These are phyloP conservation scores for Collybiopsis confluens DNA, from an alignment of 768 basidiomycete genomes.

Conservation along the genomic window DNA sequence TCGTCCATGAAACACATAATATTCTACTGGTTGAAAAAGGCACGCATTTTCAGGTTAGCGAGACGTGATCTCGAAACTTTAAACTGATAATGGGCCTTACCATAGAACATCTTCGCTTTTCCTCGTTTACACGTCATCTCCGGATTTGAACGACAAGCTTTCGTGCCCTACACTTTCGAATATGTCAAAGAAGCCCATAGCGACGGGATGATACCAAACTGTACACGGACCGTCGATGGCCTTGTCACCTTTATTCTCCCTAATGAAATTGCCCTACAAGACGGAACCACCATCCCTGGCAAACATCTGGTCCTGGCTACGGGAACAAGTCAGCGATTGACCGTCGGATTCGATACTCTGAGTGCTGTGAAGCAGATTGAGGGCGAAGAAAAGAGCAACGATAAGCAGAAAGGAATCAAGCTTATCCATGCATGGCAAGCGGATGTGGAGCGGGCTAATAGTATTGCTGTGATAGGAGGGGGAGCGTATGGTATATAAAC, in stretches of 20 bases:
- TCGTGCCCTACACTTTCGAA: conserved; percentile 23
- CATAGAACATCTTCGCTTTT: conserved; percentile 27
- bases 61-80: not conserved
- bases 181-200: conserved; percentile 13
- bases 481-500: conserved; percentile 65
- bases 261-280: conserved; percentile 15
- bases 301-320: conserved; percentile 32
- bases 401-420: conserved; percentile 22
- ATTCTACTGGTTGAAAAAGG: conserved; percentile 29
- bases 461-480: conserved; percentile 51
- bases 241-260: conserved; percentile 15
- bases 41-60: conserved; percentile 23
- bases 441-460: conserved; percentile 27
- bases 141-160: conserved; percentile 21
- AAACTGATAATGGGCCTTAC: not conserved
- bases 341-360: conserved; percentile 9
- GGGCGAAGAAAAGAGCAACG: conserved; percentile 11
- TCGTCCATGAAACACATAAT: conserved; percentile 18
- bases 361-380: not conserved
- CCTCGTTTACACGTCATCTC: conserved; percentile 26
- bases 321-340: conserved; percentile 12
- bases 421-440: conserved; percentile 23
- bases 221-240: conserved; percentile 16
- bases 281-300: conserved; percentile 21
- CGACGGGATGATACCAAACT: conserved; percentile 13